Conservation (phyloP, 1,139 yeast genomes). For the Pichia norvegensis region DNA sequence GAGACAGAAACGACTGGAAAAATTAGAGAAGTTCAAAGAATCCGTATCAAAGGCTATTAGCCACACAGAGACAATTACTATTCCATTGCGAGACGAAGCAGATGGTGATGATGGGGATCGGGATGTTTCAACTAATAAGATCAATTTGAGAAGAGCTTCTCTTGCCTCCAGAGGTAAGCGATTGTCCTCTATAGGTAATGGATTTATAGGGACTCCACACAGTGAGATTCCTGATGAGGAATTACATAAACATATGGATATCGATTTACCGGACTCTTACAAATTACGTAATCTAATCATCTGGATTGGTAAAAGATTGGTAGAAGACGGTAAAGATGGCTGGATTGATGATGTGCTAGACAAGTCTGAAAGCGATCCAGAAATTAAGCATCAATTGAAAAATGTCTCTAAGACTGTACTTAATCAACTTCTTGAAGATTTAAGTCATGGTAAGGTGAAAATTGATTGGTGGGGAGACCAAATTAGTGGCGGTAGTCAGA, state of each 20-base stretch:
- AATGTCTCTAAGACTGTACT: conserved; percentile 47
- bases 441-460: conserved; percentile 49
- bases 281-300: conserved; percentile 60
- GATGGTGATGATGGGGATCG: background rate
- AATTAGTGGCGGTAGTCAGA: conserved; percentile 5
- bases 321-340: conserved; percentile 1
- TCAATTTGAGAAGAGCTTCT: conserved; percentile 37
- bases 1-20: conserved; percentile 3
- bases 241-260: conserved; percentile 56
- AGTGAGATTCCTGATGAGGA: conserved; percentile 49
- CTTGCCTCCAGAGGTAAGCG: conserved; percentile 59
- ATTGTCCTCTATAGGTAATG: conserved; percentile 69
- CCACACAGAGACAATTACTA: conserved; percentile 5
- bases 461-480: conserved; percentile 60
- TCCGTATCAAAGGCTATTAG: conserved; percentile 1
- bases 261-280: conserved; percentile 62
- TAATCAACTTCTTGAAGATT: conserved; percentile 54
- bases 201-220: conserved; percentile 63
- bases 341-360: background rate
- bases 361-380: conserved; percentile 14
- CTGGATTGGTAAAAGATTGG: conserved; percentile 57
- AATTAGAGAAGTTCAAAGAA: conserved; percentile 7
- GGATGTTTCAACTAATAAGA: background rate
- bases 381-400: conserved; percentile 22
- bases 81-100: conserved; percentile 8